Evolutionary conservation across 140 eudicot species (phyloP).

Genomic region (Cichorium intybus): DNA sequence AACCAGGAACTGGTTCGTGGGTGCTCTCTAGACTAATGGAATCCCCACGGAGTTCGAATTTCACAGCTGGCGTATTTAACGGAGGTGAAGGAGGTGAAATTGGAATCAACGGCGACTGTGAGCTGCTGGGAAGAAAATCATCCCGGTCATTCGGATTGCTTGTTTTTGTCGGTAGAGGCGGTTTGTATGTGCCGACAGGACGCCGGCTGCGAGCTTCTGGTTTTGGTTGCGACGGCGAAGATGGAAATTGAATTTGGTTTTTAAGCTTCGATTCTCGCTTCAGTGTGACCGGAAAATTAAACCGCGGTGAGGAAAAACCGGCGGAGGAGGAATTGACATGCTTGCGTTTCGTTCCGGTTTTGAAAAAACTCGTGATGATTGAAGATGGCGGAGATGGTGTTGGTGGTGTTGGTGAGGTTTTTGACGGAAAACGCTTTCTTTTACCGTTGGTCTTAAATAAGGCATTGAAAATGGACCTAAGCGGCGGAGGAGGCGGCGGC

Average conservation of each 20-base stretch:
- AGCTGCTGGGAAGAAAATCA: constrained; percentile 19
- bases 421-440: constrained; percentile 25
- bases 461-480: constrained; percentile 42
- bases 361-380: constrained; percentile 21
- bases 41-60: constrained; percentile 33
- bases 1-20: too few species aligned
- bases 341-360: constrained; percentile 21
- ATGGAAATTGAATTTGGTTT: constrained; percentile 9
- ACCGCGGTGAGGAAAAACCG: neutral
- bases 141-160: constrained; percentile 22
- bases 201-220: constrained; percentile 14
- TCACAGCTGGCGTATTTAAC: constrained; percentile 28
- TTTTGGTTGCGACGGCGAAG: neutral
- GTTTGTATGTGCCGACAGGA: constrained; percentile 25
- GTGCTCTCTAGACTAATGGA: too few species aligned
- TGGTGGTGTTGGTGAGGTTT: constrained; percentile 38
- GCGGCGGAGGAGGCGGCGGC: constrained; percentile 45
- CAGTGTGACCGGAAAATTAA: neutral
- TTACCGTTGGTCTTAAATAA: constrained; percentile 33
- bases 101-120: constrained; percentile 43
- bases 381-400: constrained; percentile 44
- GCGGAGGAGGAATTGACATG: constrained; percentile 1
- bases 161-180: constrained; percentile 49
- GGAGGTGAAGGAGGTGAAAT: constrained; percentile 52
- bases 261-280: neutral